Percentiles rank a stretch among this genome's conserved stretches.
These are phyloP conservation scores for Picochlorum sp. DNA, from an alignment of 139 green algal genomes.

Conservation along the genomic window DNA sequence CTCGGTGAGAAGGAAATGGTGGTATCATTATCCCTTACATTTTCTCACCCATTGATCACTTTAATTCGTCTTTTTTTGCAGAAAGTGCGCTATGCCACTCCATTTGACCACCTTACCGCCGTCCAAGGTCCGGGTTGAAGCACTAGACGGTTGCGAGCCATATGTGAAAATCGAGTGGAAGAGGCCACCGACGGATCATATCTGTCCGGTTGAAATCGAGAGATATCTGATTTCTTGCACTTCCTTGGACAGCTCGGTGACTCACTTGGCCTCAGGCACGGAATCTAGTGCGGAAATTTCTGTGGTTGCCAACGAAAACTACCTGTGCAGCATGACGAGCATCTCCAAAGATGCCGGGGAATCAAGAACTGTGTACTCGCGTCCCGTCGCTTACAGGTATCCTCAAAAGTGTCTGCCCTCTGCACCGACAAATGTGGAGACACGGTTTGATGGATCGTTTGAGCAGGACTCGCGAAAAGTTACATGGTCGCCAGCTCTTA, in stretches of 20 bases:
- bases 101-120: background rate
- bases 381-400: background rate
- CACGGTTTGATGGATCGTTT: background rate
- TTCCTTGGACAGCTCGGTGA: background rate
- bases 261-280: background rate
- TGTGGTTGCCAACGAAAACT: background rate
- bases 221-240: background rate
- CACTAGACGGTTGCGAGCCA: background rate
- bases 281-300: background rate
- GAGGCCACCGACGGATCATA: background rate
- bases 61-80: background rate
- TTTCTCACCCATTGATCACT: background rate
- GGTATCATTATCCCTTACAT: background rate
- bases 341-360: background rate
- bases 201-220: background rate
- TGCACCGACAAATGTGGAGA: background rate
- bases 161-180: background rate
- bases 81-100: background rate
- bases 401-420: background rate
- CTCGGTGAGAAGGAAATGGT: background rate
- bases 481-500: background rate
- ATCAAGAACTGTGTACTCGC: background rate
- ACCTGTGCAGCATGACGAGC: background rate
- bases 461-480: background rate
- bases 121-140: background rate